Percentiles rank a stretch among this genome's conserved stretches.
Evolutionary conservation across 768 basidiomycete species (phyloP).

Genomic region (Pholiota molesta): DNA sequence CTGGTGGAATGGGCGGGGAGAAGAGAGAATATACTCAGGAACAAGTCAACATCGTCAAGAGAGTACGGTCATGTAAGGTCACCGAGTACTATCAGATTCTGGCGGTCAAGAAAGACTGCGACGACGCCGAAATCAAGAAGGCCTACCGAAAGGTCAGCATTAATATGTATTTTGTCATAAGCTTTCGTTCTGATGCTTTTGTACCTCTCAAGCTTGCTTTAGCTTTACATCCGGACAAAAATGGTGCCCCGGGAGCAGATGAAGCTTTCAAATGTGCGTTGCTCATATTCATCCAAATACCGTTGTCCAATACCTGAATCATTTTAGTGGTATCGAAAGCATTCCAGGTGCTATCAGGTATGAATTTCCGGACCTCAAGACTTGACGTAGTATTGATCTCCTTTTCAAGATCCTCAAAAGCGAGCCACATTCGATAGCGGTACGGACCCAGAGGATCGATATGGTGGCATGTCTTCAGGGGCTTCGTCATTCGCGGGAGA

Average conservation of each 20-base stretch:
- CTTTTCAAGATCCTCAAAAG: constrained; percentile 74
- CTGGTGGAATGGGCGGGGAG: constrained; percentile 66
- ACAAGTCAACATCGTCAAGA: constrained; percentile 80
- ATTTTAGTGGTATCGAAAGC: constrained; percentile 93
- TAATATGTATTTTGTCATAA: background rate
- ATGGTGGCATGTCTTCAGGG: constrained; percentile 65
- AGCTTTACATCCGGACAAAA: constrained; percentile 90
- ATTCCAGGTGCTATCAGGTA: constrained; percentile 91
- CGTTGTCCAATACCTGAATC: constrained; percentile 12
- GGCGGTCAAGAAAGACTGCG: constrained; percentile 75
- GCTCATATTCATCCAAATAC: constrained; percentile 4
- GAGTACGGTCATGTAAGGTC: constrained; percentile 83
- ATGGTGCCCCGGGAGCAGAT: constrained; percentile 96
- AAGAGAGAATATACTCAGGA: constrained; percentile 90
- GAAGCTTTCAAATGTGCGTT: constrained; percentile 94
- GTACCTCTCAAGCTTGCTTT: constrained; percentile 69
- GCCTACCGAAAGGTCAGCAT: constrained; percentile 88
- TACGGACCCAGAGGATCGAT: constrained; percentile 87
- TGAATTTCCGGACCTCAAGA: constrained; percentile 13
- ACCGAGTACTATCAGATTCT: constrained; percentile 95
- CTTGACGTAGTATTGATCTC: constrained; percentile 1
- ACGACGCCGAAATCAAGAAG: constrained; percentile 87
- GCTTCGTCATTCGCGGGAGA: constrained; percentile 56
- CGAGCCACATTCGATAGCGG: constrained; percentile 87
- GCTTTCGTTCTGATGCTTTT: background rate